Conservation (phyloP, 2,329 filamentous ascomycete species). For the Colletotrichum tropicale region DNA sequence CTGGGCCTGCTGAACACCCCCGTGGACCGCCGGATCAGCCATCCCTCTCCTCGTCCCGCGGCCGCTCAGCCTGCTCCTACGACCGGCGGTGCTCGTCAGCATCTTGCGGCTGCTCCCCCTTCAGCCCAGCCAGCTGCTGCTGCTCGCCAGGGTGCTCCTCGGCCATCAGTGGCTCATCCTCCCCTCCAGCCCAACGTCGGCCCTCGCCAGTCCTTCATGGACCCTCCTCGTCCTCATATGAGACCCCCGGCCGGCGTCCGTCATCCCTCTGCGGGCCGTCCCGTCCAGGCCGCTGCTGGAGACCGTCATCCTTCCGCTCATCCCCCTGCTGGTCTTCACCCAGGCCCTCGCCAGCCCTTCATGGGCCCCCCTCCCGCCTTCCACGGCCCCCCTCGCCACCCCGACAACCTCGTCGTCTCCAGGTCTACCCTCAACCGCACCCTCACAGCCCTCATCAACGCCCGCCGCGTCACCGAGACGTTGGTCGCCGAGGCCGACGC, state of each 20-base stretch:
- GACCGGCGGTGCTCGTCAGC: too few species aligned
- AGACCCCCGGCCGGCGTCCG: neutral
- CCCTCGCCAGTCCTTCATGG: too few species aligned
- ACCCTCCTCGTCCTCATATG: neutral
- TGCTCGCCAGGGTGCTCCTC: neutral
- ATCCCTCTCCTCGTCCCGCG: neutral
- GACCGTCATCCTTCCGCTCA: neutral
- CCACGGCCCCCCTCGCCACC: neutral
- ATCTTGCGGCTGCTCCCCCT: neutral
- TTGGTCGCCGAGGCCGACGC: accelerated
- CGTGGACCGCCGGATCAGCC: neutral
- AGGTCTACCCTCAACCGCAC: neutral
- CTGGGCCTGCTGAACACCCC: neutral
- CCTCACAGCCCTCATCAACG: neutral
- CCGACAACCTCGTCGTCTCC: neutral
- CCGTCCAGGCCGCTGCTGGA: neutral
- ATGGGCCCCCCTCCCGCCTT: neutral
- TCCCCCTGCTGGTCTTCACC: accelerated
- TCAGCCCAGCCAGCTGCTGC: too few species aligned
- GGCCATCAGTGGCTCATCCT: neutral
- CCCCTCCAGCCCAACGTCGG: neutral
- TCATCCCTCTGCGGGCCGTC: neutral
- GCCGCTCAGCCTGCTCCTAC: neutral
- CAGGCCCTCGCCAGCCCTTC: neutral
- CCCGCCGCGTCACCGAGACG: accelerated